Percentiles rank a stretch among this genome's conserved stretches.
Conservation (phyloP, 768 basidiomycete species). For the Termitomyces sp. region DNA sequence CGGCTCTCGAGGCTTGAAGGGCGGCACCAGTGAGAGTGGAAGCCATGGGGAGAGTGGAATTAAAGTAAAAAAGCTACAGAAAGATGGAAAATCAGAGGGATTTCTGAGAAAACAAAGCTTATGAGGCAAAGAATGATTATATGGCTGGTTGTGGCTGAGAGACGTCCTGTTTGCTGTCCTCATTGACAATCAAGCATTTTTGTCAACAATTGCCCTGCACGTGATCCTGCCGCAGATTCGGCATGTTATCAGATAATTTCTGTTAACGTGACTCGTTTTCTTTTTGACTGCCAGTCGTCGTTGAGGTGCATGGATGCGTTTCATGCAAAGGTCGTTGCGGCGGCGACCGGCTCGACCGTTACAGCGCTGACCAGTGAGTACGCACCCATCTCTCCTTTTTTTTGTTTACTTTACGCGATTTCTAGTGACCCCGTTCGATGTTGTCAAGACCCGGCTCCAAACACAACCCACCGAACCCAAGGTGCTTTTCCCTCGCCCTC, state of each 20-base stretch:
- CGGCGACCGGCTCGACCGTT: conserved; percentile 73
- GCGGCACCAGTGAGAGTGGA: conserved; percentile 60
- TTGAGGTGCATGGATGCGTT: conserved; percentile 58
- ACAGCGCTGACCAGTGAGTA: conserved; percentile 79
- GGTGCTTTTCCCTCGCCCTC: conserved; percentile 49
- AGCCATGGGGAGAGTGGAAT: conserved; percentile 23
- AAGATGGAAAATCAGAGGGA: background rate
- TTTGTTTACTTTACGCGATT: conserved; percentile 6
- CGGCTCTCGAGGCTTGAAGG: conserved; percentile 76
- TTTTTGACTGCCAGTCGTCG: conserved; percentile 2
- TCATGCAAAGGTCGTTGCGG: conserved; percentile 77
- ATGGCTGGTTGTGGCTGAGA: conserved; percentile 10
- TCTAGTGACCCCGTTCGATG: conserved; percentile 98
- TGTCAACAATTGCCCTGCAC: conserved; percentile 16
- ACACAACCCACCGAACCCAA: conserved; percentile 68
- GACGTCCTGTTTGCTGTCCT: conserved; percentile 3
- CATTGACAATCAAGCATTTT: conserved; percentile 10
- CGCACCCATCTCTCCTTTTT: background rate
- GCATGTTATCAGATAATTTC: conserved; percentile 31
- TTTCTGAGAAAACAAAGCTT: background rate
- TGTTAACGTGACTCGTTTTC: background rate
- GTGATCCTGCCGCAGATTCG: conserved; percentile 12
- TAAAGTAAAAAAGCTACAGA: background rate
- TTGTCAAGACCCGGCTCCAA: conserved; percentile 94
- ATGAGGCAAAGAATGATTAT: conserved; percentile 2